phyloP scores from a whole-genome alignment of 352 stramenopile genomes.

The Lagenidium giganteum region DNA sequence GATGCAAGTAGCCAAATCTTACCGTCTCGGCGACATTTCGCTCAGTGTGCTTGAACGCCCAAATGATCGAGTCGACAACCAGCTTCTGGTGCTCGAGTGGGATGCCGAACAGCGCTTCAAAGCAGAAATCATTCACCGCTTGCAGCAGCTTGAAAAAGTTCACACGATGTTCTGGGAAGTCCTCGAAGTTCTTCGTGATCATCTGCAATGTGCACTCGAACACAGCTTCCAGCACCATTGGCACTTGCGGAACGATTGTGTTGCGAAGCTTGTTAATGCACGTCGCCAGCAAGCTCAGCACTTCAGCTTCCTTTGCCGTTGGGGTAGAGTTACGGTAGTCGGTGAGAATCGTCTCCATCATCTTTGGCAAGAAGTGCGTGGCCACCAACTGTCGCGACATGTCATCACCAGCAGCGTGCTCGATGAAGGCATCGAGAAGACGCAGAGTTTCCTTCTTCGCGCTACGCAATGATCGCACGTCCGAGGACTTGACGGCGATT shows the following conservation, averaged over 20 bases:
- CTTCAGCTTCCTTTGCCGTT: slow-evolving; percentile 84
- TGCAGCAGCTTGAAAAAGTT: slow-evolving; percentile 99
- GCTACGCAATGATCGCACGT: slow-evolving; percentile 90
- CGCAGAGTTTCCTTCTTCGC: slow-evolving; percentile 97
- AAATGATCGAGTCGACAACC: slow-evolving; percentile 99
- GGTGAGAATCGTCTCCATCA: slow-evolving; percentile 95
- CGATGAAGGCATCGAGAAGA: slow-evolving; percentile 96
- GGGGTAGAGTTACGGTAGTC: slow-evolving; percentile 92
- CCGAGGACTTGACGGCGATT: slow-evolving; percentile 92
- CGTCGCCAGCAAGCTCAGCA: slow-evolving; percentile 94
- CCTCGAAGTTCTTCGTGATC: slow-evolving; percentile 99
- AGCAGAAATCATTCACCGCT: slow-evolving; percentile 94
- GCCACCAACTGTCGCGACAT: slow-evolving; percentile 76
- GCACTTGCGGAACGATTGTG: slow-evolving; percentile 79
- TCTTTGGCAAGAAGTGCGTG: slow-evolving; percentile 94
- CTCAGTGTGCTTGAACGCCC: slow-evolving; percentile 99
- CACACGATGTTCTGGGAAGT: slow-evolving; percentile 98
- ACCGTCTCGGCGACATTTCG: slow-evolving; percentile 97
- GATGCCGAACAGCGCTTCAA: slow-evolving; percentile 96
- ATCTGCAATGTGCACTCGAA: slow-evolving; percentile 99
- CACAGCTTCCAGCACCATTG: slow-evolving; percentile 95
- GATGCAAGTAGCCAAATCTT: slow-evolving; percentile 9
- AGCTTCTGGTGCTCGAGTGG: slow-evolving; percentile 97
- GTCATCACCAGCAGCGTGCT: slow-evolving; percentile 72
- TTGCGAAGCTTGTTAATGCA: slow-evolving; percentile 97